Percentiles rank a stretch among this genome's conserved stretches.
These are phyloP conservation scores for Viola pubescens DNA, from an alignment of 441 rosid species.

Conservation along the genomic window DNA sequence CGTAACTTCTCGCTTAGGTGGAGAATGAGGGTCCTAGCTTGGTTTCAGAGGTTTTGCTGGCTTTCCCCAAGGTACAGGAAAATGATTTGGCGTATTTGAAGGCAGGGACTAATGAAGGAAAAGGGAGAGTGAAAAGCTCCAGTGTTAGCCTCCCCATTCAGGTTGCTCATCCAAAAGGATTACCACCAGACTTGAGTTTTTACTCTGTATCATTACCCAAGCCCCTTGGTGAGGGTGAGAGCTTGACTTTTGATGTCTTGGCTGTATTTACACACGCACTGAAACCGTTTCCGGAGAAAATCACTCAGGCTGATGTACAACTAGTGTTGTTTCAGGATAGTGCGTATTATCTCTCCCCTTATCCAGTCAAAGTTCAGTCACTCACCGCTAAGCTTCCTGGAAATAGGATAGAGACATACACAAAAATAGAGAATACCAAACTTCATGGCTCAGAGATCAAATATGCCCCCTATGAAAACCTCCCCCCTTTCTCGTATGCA, in stretches of 20 bases:
- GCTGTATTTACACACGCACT: slow-evolving; percentile 58
- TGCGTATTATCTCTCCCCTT: slow-evolving; percentile 72
- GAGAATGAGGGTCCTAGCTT: slow-evolving; percentile 56
- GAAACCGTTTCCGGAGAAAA: slow-evolving; percentile 82
- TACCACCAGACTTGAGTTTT: slow-evolving; percentile 51
- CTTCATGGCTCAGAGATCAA: slow-evolving; percentile 67
- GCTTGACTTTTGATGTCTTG: slow-evolving; percentile 51
- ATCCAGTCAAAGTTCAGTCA: slow-evolving; percentile 61
- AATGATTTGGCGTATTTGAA: slow-evolving; percentile 61
- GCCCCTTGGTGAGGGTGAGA: slow-evolving; percentile 47
- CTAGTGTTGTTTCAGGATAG: slow-evolving; percentile 74
- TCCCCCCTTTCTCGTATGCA: slow-evolving; percentile 55
- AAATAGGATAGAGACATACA: slow-evolving; percentile 67
- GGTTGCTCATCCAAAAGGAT: slow-evolving; percentile 35
- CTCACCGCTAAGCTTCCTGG: slow-evolving; percentile 62
- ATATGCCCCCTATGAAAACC: slow-evolving; percentile 81
- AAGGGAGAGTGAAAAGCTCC: slow-evolving; percentile 49
- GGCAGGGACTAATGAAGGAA: slow-evolving; percentile 43
- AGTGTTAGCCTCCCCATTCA: slow-evolving; percentile 39
- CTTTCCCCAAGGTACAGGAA: slow-evolving; percentile 64
- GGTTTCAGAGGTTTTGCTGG: slow-evolving; percentile 59
- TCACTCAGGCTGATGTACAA: slow-evolving; percentile 80
- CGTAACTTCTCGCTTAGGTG: slow-evolving; percentile 32
- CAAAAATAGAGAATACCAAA: slow-evolving; percentile 61
- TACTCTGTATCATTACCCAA: slow-evolving; percentile 61